A percentile compares a stretch with the other conserved stretches of the same genome.
Evolutionary conservation across 768 basidiomycete genomes (phyloP).

Genomic region (Suillus hirtellus): DNA sequence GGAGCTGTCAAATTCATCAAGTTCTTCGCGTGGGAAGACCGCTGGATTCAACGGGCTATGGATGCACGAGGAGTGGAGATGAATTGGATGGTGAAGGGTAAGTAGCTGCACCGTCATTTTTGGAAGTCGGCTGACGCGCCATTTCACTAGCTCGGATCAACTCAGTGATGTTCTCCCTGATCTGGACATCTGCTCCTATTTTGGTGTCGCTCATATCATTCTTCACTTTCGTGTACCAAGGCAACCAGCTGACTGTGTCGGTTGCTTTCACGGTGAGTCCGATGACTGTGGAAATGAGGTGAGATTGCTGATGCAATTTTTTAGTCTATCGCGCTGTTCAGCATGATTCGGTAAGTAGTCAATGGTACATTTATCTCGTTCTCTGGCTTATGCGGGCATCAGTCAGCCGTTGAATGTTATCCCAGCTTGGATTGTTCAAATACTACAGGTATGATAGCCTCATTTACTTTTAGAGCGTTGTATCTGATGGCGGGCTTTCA

Average conservation of each 20-base stretch:
- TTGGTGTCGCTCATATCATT: constrained; percentile 82
- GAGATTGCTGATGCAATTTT: constrained; percentile 1
- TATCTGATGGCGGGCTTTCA: constrained; percentile 22
- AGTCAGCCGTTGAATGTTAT: constrained; percentile 77
- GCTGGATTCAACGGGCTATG: constrained; percentile 43
- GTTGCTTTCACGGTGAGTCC: constrained; percentile 77
- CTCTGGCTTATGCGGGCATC: constrained; percentile 2
- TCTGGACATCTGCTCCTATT: constrained; percentile 80
- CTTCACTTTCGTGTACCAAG: constrained; percentile 67
- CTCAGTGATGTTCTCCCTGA: constrained; percentile 62
- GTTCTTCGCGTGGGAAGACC: constrained; percentile 43
- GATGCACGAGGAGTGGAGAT: constrained; percentile 61
- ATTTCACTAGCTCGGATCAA: constrained; percentile 62
- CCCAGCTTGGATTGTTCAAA: constrained; percentile 75
- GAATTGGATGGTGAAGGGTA: constrained; percentile 8
- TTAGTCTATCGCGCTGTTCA: constrained; percentile 78
- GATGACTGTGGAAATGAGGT: neutral
- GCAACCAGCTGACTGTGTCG: constrained; percentile 73
- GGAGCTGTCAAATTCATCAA: constrained; percentile 43
- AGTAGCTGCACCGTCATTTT: neutral
- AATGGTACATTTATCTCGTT: constrained; percentile 6
- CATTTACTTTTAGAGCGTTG: neutral
- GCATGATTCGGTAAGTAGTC: constrained; percentile 68
- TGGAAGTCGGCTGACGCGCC: neutral
- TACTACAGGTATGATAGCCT: constrained; percentile 50